Conservation (phyloP, 2,329 filamentous ascomycete species). For the Aspergillus sergii region DNA sequence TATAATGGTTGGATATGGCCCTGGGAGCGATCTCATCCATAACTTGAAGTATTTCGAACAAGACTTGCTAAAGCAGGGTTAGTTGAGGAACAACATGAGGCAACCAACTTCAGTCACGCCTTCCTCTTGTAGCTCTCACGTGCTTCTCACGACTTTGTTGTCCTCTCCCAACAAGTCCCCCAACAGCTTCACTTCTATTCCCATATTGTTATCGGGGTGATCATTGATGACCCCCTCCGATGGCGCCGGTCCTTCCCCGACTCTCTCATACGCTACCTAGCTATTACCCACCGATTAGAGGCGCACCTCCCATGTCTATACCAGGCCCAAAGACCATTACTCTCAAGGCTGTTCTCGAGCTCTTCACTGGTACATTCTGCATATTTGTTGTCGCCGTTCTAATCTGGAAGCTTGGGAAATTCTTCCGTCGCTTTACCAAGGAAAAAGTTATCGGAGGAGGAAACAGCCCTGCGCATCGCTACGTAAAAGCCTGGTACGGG, state of each 20-base stretch:
- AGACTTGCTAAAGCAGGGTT: background rate
- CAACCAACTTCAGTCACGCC: conserved; percentile 1
- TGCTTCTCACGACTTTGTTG: background rate
- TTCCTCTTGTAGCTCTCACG: background rate
- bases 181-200: background rate
- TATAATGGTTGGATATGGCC: background rate
- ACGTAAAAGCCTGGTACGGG: conserved; percentile 47
- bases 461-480: conserved; percentile 35
- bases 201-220: conserved; percentile 27
- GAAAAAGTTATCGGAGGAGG: conserved; percentile 35
- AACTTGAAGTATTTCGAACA: background rate
- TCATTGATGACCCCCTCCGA: conserved; percentile 17
- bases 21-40: background rate
- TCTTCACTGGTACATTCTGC: conserved; percentile 39
- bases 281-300: conserved; percentile 28
- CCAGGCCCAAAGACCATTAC: conserved; percentile 31
- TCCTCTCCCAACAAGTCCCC: background rate
- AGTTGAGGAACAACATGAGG: background rate
- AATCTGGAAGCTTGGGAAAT: conserved; percentile 42
- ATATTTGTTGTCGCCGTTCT: conserved; percentile 43
- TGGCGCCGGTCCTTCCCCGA: conserved; percentile 34
- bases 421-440: conserved; percentile 40
- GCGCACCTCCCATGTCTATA: conserved; percentile 24
- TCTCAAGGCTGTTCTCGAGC: conserved; percentile 32
- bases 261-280: conserved; percentile 29